Base-by-base conservation (phyloP, 441 rosid genomes). In the Erysimum cheiri region DNA sequence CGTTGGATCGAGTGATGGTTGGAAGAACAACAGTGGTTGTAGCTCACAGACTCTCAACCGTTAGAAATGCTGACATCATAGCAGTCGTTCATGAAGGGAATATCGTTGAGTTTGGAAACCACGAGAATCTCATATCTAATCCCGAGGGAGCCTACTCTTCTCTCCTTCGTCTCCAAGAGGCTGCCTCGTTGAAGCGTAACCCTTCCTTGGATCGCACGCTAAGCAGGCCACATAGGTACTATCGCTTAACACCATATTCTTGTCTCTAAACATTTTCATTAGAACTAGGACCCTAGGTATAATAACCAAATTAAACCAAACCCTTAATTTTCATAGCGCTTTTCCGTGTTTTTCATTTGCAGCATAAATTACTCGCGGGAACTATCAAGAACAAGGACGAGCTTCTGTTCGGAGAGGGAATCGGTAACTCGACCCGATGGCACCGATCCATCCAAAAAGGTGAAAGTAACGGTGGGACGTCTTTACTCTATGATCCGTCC, bases 21-120 rank as follows among this genome's bases (percentile, higher is more conserved):
- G 98, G 98, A 66, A 83, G 98, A 71, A 93, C 98, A 8, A 91
- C 98, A 3, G 78, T 93, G 6, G 81, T 93, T 26, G 93, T 93
- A 17, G 98, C 98, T 2, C 98, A 93, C 61, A 77, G 97, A 73
- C 91, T 93, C 37, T 93, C 98, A 17, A 89, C 98, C 10, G 78
- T 91, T 8, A 85, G 96, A 70, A 91, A 88, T 73, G 98, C 96
- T 31, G 98, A 91, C 75, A 75, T 84, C 19, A 89, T 93, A 52
- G 94, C 91, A 12, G 96, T 93, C 10, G 92, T 89, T 56, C 90
- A 85, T 14, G 81, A 61, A 8, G 97, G 98, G 43, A 85, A 87
- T 81, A 89, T 93, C 6, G 88, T 88, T 19, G 97, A 93, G 83
- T 84, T 80, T 4, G 97, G 97, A 53, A 89, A 87, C 83, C 98